Evolutionary conservation across 2,329 filamentous ascomycete species (phyloP).

Genomic region (Arthrobotrys sphaeroides): DNA sequence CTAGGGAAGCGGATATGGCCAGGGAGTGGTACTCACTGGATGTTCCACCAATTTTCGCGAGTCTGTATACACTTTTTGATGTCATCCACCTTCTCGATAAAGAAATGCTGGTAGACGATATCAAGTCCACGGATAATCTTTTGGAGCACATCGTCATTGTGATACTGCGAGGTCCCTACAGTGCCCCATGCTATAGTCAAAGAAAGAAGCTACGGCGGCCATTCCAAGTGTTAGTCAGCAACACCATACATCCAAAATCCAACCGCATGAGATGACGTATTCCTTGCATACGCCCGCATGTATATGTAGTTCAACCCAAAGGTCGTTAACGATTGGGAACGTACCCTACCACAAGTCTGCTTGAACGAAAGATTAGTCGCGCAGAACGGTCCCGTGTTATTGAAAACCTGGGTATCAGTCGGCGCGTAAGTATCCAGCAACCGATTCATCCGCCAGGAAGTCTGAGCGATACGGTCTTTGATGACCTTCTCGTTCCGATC

Average conservation of each 20-base stretch:
- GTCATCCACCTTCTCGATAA: constrained; percentile 1
- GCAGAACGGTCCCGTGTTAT: constrained; percentile 5
- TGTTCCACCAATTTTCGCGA: constrained; percentile 37
- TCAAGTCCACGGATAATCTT: constrained; percentile 30
- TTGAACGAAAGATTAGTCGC: constrained; percentile 15
- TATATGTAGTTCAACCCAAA: too few relatives aligned
- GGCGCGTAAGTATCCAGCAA: not conserved
- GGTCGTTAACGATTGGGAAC: not conserved
- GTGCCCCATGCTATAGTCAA: constrained; percentile 26
- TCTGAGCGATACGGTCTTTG: not conserved
- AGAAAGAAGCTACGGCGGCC: constrained; percentile 17
- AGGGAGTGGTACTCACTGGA: constrained; percentile 18
- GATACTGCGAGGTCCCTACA: constrained; percentile 17
- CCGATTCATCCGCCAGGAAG: not conserved
- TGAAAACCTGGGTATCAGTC: constrained; percentile 11
- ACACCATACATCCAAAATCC: not conserved
- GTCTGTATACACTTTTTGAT: constrained; percentile 15
- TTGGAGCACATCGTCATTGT: constrained; percentile 5
- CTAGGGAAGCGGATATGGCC: too few relatives aligned
- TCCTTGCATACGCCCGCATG: too few relatives aligned
- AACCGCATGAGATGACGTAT: too few relatives aligned
- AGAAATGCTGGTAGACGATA: constrained; percentile 4
- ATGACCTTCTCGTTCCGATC: not conserved
- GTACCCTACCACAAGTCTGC: constrained; percentile 9
- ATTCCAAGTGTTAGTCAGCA: not conserved